Evolutionary conservation across 306 rosid genomes (phyloP), one percentile per base, ranked within the genome.

Genomic region (Cucurbita ficifolia): DNA sequence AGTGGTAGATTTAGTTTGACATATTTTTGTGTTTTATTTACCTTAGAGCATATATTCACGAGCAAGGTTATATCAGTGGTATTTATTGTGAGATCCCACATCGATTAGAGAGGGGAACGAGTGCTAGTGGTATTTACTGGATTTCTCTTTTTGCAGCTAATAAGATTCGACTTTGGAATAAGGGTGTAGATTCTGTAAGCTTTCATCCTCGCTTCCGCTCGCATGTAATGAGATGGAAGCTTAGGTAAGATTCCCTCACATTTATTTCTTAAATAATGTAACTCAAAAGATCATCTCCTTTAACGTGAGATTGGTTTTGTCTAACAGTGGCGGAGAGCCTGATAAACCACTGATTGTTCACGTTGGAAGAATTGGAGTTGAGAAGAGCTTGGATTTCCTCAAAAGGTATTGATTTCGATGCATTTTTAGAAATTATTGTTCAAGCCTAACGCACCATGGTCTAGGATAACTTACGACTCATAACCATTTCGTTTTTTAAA

Each of bases 351-450:
- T 95, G 86, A 85, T 91, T 75, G 81, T 95, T 82, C 99, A 95
- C 77, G 97, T 95, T 57, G 99, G 99, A 79, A 83, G 99, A 79
- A 82, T 95, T 70, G 99, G 99, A 78, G 95, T 91, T 22, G 99
- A 95, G 86, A 95, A 95, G 89, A 95, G 97, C 76, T 85, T 95
- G 82, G 97, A 91, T 76, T 95, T 91, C 77, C 88, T 89, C 70
- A 94, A 87, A 82, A 84, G 97, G 99, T 94, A 80, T 14, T 14
- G 39, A 22, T 6, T 46, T 46, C 6, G 21, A 63, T 65, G 16
- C 36, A 17, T 36, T n/a, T n/a, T n/a, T n/a, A 5, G 21, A 62
- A 38, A 38, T n/a, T n/a, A n/a, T n/a, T n/a, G n/a, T n/a, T n/a
- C n/a, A n/a, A n/a, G n/a, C n/a, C n/a, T n/a, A n/a, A n/a, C n/a